Conservation (phyloP, 768 basidiomycete genomes). For the Russula compacta region DNA sequence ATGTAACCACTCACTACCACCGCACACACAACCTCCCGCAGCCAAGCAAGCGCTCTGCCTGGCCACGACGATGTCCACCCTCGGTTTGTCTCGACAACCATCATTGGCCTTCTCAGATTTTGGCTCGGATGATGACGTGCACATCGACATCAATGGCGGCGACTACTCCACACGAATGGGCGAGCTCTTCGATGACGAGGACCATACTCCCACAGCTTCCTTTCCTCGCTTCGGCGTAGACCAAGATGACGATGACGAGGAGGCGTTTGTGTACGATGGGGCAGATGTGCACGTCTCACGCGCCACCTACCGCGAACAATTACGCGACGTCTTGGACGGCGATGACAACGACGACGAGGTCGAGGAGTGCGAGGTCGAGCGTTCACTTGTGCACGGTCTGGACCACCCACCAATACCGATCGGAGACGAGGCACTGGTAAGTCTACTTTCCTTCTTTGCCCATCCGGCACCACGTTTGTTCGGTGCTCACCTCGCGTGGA, state of each 20-base stretch:
- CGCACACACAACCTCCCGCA: not conserved
- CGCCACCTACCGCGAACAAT: slow-evolving; percentile 53
- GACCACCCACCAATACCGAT: not conserved
- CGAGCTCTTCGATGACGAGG: slow-evolving; percentile 46
- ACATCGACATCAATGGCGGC: slow-evolving; percentile 34
- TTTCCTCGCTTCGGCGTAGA: slow-evolving; percentile 18
- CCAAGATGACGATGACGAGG: slow-evolving; percentile 34
- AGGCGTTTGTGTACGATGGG: slow-evolving; percentile 65
- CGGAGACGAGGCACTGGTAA: slow-evolving; percentile 24
- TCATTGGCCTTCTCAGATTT: slow-evolving; percentile 31
- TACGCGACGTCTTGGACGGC: slow-evolving; percentile 63
- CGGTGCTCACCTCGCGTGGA: slow-evolving; percentile 24
- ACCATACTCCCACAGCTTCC: slow-evolving; percentile 12
- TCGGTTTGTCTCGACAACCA: slow-evolving; percentile 13
- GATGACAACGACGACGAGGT: slow-evolving; percentile 36
- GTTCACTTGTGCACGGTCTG: slow-evolving; percentile 33
- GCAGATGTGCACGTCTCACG: slow-evolving; percentile 45
- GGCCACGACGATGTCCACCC: slow-evolving; percentile 2
- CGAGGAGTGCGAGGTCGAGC: slow-evolving; percentile 38
- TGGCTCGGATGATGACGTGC: slow-evolving; percentile 35
- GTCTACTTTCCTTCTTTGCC: slow-evolving; percentile 18
- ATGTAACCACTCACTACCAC: not conserved
- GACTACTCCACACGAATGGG: slow-evolving; percentile 65
- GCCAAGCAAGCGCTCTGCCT: not conserved
- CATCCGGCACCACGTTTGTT: slow-evolving; percentile 18